Percentiles rank a stretch among this genome's conserved stretches.
Evolutionary conservation across 345 rosid genomes (phyloP).

Genomic region (Clausena lansium): DNA sequence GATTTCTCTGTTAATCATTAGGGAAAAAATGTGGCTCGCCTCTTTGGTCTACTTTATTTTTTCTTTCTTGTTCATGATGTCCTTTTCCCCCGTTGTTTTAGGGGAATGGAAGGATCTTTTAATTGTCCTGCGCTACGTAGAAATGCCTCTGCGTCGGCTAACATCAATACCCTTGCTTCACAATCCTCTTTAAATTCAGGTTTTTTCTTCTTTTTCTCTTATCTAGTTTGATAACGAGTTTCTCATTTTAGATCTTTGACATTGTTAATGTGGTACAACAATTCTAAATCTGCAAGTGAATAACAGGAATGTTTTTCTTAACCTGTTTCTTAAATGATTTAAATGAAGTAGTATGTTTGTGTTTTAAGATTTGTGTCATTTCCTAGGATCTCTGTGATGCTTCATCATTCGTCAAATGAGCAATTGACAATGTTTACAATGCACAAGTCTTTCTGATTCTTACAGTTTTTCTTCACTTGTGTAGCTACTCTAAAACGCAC

Average conservation of each 20-base stretch:
- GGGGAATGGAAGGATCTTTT: conserved; percentile 47
- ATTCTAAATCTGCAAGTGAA: neutral
- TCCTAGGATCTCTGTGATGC: neutral
- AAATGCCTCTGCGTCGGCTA: conserved; percentile 70
- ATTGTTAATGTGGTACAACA: neutral
- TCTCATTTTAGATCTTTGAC: neutral
- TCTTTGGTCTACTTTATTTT: neutral
- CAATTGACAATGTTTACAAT: neutral
- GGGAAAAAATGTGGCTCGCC: neutral
- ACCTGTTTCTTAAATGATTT: neutral
- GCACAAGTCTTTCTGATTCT: neutral
- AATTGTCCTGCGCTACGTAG: conserved; percentile 56
- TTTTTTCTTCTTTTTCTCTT: conserved; percentile 10
- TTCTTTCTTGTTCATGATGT: conserved; percentile 1
- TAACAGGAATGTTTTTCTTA: neutral
- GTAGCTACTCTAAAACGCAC: conserved; percentile 63
- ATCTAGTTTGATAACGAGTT: neutral
- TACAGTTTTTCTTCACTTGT: neutral
- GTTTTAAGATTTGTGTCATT: neutral
- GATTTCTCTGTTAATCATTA: conserved; percentile 2
- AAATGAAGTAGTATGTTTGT: neutral
- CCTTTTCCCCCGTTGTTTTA: conserved; percentile 20
- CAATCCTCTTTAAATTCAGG: conserved; percentile 53
- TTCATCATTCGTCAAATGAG: neutral
- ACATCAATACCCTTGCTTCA: conserved; percentile 49